Base-by-base conservation (phyloP, 2,329 filamentous ascomycete species). In the Cryphonectria radicalis region DNA sequence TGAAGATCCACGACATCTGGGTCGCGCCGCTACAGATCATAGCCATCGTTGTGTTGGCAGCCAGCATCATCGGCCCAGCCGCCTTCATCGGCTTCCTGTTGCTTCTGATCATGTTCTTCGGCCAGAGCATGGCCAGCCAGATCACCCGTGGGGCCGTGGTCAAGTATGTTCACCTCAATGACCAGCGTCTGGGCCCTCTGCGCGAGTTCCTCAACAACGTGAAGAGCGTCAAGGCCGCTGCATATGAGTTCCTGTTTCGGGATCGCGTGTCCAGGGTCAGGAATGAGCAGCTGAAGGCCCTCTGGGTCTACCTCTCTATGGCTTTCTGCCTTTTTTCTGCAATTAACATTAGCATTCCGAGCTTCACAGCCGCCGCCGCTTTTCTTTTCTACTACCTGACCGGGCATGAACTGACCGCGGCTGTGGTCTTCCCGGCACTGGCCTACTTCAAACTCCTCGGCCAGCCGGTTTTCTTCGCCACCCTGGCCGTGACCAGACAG, bases 161-260 rank as follows among this genome's bases (percentile, higher is more conserved):
- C 42, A 57, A 22, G 19, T 68, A 68, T 28, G 32, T 68, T 8
- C 66, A 62, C 37, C 37, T 68, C 55, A 68, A 68, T n/a, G 66
- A 68, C n/a, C 35, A 46, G 32, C 53, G 66, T 5, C 55, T 68
- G n/a, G 66, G 35, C 14, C 25, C 66, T 11, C 43, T 68, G 13
- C 66, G 66, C 46, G 66, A 68, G 66, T n/a, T 68, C 40, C 66
- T 68, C 35, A 25, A 60, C 66, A 68, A 68, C 55, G 50, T 68
- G 1, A 68, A 68, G 66, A 68, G 66, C 37, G 66, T 68, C 55
- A 68, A 68, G 57, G 66, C 66, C 19, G 28, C 66, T 3, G 66
- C 55, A 13, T 68, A 68, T 28, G 66, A 68, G 37, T 46, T 46
- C 40, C 37, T 68, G 25, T 43, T 60, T 13, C 66, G 55, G 22